A percentile compares a stretch with the other conserved stretches of the same genome.
These are phyloP conservation scores for Ascochyta pisi DNA, from an alignment of 2,329 filamentous ascomycete species.

Conservation along the genomic window DNA sequence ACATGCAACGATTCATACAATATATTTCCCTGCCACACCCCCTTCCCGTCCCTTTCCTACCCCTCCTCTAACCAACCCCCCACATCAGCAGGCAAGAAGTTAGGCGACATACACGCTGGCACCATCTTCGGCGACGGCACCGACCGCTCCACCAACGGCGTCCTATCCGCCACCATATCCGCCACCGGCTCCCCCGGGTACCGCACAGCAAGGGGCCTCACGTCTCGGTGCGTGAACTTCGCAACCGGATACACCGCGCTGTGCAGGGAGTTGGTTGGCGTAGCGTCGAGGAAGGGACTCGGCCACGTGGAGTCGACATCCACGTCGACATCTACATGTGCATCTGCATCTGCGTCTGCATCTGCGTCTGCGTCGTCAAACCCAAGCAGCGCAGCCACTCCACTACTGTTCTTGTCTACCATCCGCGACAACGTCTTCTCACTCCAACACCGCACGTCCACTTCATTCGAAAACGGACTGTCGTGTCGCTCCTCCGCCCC, in stretches of 20 bases:
- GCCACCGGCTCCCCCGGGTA: conserved; percentile 3
- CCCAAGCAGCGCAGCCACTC: neutral
- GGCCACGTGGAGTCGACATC: neutral
- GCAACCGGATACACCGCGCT: neutral
- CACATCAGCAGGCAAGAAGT: conserved; percentile 13
- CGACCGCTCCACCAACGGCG: neutral
- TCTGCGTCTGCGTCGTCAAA: neutral
- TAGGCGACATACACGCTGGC: conserved; percentile 19
- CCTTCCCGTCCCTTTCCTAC: no score
- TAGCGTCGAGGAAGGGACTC: neutral
- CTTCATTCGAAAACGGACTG: conserved; percentile 18
- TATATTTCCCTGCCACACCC: no score
- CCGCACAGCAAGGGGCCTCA: neutral
- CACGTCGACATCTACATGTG: neutral
- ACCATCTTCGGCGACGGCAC: neutral
- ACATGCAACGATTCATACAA: neutral
- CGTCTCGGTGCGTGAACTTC: neutral
- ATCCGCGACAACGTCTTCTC: neutral
- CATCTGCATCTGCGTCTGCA: neutral
- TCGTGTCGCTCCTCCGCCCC: conserved; percentile 19
- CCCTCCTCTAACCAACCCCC: neutral
- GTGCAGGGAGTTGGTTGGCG: neutral
- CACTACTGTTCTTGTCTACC: no score
- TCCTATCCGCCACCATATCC: no score
- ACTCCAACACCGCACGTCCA: no score